phyloP scores from a whole-genome alignment of 176 grass and related monocot species.

The Ampelocalamus luodianensis region DNA sequence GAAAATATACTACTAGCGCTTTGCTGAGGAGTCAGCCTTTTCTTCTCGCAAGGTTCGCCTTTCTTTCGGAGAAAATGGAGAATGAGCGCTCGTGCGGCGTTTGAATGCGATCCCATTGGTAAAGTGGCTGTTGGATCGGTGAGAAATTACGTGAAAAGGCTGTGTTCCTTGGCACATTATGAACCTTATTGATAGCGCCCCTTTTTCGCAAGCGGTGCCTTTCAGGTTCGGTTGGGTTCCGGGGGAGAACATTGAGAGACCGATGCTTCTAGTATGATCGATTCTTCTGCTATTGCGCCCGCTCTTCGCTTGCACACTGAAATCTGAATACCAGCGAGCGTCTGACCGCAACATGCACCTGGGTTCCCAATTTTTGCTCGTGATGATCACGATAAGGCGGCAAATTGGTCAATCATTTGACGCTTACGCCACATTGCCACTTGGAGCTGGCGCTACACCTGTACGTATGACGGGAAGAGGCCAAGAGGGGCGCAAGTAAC shows the following conservation, averaged over 20 bases:
- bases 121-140: constrained; percentile 30
- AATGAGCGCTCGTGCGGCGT: constrained; percentile 24
- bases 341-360: background rate
- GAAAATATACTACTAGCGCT: background rate
- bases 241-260: background rate
- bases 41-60: background rate
- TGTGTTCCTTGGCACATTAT: background rate
- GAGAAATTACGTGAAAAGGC: background rate
- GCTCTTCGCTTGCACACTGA: constrained; percentile 1
- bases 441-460: background rate
- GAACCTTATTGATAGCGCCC: background rate
- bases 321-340: background rate
- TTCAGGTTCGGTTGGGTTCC: constrained; percentile 11
- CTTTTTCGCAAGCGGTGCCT: constrained; percentile 6
- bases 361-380: background rate
- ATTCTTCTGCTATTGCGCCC: background rate
- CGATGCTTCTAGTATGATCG: background rate
- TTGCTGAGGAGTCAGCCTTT: background rate
- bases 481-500: background rate
- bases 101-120: constrained; percentile 38
- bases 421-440: constrained; percentile 19
- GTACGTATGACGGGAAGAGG: background rate
- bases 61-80: background rate
- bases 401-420: background rate
- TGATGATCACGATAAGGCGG: background rate